These are phyloP conservation scores for Aspergillus kassunensis DNA, from an alignment of 495 filamentous ascomycete genomes.

Conservation along the genomic window DNA sequence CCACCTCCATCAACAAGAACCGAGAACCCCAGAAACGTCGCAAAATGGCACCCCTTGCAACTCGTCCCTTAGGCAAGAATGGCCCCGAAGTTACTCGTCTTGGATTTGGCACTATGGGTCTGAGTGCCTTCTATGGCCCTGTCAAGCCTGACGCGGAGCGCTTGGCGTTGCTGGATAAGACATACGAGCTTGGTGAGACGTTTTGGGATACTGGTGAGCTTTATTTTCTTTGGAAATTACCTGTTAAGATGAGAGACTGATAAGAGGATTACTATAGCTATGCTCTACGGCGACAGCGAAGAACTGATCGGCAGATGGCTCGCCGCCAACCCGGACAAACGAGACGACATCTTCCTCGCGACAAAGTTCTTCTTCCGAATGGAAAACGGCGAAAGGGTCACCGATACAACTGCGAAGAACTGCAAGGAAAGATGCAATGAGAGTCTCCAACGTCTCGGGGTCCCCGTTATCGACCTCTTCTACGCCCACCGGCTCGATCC, in stretches of 20 bases:
- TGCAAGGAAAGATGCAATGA: background rate
- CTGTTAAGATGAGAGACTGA: too few species aligned
- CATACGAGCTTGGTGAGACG: constrained; percentile 6
- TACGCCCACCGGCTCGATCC: constrained; percentile 7
- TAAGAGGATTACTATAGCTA: background rate
- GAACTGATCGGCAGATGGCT: constrained; percentile 9
- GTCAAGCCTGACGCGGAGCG: constrained; percentile 2
- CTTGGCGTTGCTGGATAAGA: constrained; percentile 1
- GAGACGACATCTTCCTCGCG: constrained; percentile 7
- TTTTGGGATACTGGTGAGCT: constrained; percentile 7
- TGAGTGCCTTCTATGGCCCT: constrained; percentile 7
- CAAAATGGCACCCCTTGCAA: constrained; percentile 2
- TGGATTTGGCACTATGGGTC: constrained; percentile 12
- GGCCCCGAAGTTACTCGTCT: constrained; percentile 7
- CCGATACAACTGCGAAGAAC: background rate
- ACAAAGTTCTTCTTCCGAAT: constrained; percentile 4
- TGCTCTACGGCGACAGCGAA: constrained; percentile 11
- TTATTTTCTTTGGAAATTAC: background rate
- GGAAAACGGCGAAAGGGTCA: background rate
- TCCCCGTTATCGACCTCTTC: constrained; percentile 9
- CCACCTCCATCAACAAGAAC: too few species aligned
- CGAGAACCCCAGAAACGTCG: background rate
- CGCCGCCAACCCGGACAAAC: constrained; percentile 2
- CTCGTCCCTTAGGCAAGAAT: constrained; percentile 7
- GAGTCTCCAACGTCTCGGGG: background rate